phyloP scores from a whole-genome alignment of 352 stramenopile genomes.

The Aphanomyces invadans region DNA sequence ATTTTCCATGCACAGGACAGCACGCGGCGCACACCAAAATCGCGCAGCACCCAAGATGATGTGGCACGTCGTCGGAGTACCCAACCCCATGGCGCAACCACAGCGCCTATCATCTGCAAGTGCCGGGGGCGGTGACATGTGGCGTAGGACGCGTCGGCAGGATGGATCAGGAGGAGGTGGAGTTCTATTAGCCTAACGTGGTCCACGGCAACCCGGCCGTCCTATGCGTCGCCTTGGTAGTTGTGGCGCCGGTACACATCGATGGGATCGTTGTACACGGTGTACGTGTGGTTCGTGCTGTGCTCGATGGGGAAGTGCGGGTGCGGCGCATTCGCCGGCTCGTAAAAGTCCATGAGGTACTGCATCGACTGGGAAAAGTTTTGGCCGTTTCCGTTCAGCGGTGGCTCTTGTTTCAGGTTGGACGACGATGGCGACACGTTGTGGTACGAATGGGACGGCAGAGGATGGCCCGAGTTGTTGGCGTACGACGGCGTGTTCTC shows the following conservation, averaged over 20 bases:
- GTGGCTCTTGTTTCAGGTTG: background rate
- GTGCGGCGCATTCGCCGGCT: background rate
- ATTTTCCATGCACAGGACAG: no score
- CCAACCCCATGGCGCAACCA: no score
- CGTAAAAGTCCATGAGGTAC: conserved; percentile 17
- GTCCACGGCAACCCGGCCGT: background rate
- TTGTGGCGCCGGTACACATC: background rate
- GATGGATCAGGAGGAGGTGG: no score
- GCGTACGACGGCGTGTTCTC: background rate
- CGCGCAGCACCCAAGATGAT: no score
- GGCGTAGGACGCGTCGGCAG: no score
- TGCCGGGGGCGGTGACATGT: no score
- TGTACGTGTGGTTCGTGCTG: background rate
- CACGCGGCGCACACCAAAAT: no score
- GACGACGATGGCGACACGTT: background rate
- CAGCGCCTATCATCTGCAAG: no score
- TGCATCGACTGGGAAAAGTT: conserved; percentile 17
- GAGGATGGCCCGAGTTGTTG: background rate
- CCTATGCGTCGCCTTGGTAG: background rate
- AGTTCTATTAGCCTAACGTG: background rate
- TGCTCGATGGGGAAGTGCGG: conserved; percentile 3
- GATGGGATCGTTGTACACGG: conserved; percentile 6
- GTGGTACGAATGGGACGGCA: background rate
- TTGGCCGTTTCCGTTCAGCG: background rate
- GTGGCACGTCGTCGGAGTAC: no score